Evolutionary conservation across 805 yeast genomes (phyloP), one percentile per base, ranked within the genome.

Genomic region (Danielia oregonensis): DNA sequence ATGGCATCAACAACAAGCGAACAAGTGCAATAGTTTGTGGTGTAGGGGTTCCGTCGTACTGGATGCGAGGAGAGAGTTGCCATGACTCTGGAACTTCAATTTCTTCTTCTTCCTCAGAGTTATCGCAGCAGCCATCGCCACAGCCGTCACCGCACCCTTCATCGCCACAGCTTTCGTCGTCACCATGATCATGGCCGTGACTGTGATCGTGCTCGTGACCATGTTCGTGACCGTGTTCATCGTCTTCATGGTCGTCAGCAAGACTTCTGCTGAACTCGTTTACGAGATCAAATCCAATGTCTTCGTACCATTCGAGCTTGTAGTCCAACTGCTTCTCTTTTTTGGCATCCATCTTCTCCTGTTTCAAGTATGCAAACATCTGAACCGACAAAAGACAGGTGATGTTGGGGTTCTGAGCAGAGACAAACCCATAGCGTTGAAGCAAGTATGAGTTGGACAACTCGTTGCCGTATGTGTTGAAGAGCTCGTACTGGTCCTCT

Each of bases 391-490:
- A 52, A 34, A 77, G 67, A 9, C 83, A 72, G 2, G 70, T 52
- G 44, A 83, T 87, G 48, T 74, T 69, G 22, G 53, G 49, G 34
- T 65, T 63, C 5, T 36, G 38, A 1, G 65, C 61, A 43, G 79
- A 76, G 7, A 80, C 74, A 54, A 89, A 88, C 1, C 96, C 96
- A 54, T 88, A 89, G 37, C 85, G 71, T 10, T 88, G 76, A 10
- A 88, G 55, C 26, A 89, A 60, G 24, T 75, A 70, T 0, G 83
- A 67, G 46, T 85, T 86, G 11, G 80, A 60, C 25, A 82, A 65
- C 17, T 79, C 82, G 38, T 65, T 60, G 0, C 96, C 97, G 49
- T 88, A 89, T 0, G 93, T 79, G 59, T 86, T 88, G 65, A 79
- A 85, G 10, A 91, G 51, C 51, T 91, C 96, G 37, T 45, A 51